Conservation (phyloP, 2,329 filamentous ascomycete species). For the Teratosphaeria zuluensis region DNA sequence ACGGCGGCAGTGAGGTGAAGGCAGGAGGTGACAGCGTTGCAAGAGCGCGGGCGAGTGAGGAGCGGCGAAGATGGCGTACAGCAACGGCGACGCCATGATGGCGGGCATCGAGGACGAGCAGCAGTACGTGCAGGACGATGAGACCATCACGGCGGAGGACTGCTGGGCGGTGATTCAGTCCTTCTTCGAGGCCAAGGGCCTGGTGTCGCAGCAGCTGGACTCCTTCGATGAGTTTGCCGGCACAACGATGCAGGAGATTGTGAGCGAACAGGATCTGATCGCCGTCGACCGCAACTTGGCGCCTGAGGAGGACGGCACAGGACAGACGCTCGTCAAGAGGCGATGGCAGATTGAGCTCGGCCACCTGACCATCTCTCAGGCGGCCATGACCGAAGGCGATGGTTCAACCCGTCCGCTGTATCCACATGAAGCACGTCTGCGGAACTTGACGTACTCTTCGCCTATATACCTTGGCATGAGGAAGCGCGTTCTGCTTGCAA, state of each 20-base stretch:
- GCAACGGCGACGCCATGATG: slow-evolving; percentile 11
- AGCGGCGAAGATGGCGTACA: slow-evolving; percentile 6
- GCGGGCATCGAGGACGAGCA: slow-evolving; percentile 8
- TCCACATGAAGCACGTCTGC: slow-evolving; percentile 88
- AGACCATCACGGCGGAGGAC: slow-evolving; percentile 79
- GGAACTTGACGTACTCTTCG: slow-evolving; percentile 90
- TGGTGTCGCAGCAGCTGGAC: slow-evolving; percentile 95
- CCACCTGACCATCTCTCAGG: slow-evolving; percentile 76
- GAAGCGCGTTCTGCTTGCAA: slow-evolving; percentile 73
- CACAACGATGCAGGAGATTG: slow-evolving; percentile 87
- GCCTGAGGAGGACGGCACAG: slow-evolving; percentile 51
- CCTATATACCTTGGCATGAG: slow-evolving; percentile 83
- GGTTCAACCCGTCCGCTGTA: slow-evolving; percentile 76
- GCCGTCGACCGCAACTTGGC: slow-evolving; percentile 90
- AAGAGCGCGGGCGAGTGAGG: neutral
- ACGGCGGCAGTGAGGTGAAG: neutral
- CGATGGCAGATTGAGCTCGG: slow-evolving; percentile 95
- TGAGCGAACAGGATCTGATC: slow-evolving; percentile 82
- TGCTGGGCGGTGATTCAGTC: slow-evolving; percentile 97
- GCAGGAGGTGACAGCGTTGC: neutral
- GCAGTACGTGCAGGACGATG: slow-evolving; percentile 12
- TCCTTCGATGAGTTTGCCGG: slow-evolving; percentile 97
- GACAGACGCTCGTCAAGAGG: slow-evolving; percentile 67
- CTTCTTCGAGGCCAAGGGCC: slow-evolving; percentile 91
- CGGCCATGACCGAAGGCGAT: slow-evolving; percentile 87